phyloP scores from a whole-genome alignment of 2,329 filamentous ascomycete genomes.

The Aspergillus sp. region DNA sequence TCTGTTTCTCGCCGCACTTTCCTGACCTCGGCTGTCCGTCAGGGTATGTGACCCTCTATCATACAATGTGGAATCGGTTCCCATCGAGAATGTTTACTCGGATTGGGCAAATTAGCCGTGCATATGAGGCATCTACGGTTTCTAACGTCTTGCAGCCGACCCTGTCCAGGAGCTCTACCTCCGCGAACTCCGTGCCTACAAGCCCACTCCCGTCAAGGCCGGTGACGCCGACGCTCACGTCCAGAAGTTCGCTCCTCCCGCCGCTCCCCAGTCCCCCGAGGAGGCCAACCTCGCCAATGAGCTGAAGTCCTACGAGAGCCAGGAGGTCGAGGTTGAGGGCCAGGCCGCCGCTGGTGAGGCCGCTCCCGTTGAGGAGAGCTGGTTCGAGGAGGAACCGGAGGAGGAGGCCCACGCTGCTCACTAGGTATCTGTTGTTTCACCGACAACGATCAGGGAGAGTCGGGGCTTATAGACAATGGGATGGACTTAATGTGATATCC shows the following conservation, averaged over 20 bases:
- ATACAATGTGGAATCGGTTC: conserved; percentile 26
- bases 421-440: conserved; percentile 34
- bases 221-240: conserved; percentile 88
- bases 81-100: neutral
- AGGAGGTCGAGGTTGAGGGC: conserved; percentile 93
- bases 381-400: conserved; percentile 74
- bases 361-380: conserved; percentile 66
- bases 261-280: conserved; percentile 84
- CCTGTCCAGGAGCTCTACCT: conserved; percentile 98
- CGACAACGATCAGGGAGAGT: conserved; percentile 32
- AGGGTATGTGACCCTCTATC: conserved; percentile 54
- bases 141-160: conserved; percentile 67
- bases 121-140: conserved; percentile 9
- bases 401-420: conserved; percentile 52
- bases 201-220: conserved; percentile 78
- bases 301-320: conserved; percentile 90
- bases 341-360: conserved; percentile 66
- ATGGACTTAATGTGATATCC: conserved; percentile 28
- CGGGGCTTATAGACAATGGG: conserved; percentile 28
- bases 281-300: conserved; percentile 90
- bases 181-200: conserved; percentile 93
- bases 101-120: neutral
- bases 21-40: conserved; percentile 62
- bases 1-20: conserved; percentile 63
- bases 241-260: conserved; percentile 79